Conservation (phyloP, 2,329 filamentous ascomycete species). For the Proliferodiscus dingleyae region DNA sequence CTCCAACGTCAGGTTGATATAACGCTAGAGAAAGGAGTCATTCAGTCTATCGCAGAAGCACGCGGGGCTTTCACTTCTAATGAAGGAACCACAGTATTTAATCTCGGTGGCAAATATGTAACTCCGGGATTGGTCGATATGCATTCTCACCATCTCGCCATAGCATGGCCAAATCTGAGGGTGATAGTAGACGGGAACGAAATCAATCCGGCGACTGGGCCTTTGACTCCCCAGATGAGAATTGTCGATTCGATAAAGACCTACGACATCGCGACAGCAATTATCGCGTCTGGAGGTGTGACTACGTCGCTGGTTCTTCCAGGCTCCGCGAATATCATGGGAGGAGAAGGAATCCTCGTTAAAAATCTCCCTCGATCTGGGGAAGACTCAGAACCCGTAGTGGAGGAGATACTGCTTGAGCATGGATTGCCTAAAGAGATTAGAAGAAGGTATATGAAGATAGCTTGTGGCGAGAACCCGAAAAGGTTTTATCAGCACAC, state of each 20-base stretch:
- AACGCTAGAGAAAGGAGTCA: conserved; percentile 35
- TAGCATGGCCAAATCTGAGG: conserved; percentile 32
- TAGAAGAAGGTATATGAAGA: conserved; percentile 39
- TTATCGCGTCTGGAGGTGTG: conserved; percentile 41
- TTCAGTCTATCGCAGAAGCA: conserved; percentile 29
- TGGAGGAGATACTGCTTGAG: conserved; percentile 40
- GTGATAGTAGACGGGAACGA: conserved; percentile 37
- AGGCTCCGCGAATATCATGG: conserved; percentile 41
- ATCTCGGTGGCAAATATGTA: conserved; percentile 36
- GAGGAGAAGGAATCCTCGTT: conserved; percentile 39
- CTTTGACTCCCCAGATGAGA: conserved; percentile 36
- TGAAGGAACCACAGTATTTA: conserved; percentile 20
- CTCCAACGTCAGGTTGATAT: conserved; percentile 34
- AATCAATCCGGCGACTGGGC: conserved; percentile 28
- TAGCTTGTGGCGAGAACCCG: conserved; percentile 45
- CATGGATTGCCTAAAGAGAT: conserved; percentile 32
- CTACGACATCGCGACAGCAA: conserved; percentile 34
- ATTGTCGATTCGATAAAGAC: conserved; percentile 39
- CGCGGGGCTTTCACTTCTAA: conserved; percentile 11
- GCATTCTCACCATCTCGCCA: conserved; percentile 39
- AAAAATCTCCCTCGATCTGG: conserved; percentile 38
- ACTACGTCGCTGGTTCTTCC: conserved; percentile 43
- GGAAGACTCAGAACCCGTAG: conserved; percentile 33
- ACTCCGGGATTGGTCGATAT: conserved; percentile 43
- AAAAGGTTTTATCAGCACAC: conserved; percentile 35